Percentiles rank a stretch among this genome's conserved stretches.
phyloP scores from a whole-genome alignment of 306 rosid genomes.

The Mimosa pudica region DNA sequence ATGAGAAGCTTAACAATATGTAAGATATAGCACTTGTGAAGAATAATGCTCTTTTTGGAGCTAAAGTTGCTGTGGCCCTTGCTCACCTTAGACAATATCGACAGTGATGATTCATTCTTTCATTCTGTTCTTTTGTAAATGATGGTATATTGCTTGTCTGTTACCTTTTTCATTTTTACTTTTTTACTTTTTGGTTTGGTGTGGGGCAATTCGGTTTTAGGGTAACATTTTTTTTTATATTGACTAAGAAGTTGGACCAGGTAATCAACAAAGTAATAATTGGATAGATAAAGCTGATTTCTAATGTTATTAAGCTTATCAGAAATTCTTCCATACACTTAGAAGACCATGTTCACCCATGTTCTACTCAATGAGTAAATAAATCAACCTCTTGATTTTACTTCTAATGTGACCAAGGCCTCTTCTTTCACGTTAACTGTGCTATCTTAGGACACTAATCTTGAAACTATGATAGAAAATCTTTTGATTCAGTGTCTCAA shows the following conservation, averaged over 20 bases:
- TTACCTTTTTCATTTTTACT: background rate
- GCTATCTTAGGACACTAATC: no score
- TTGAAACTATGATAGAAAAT: no score
- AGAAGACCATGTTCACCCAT: background rate
- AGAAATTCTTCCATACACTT: background rate
- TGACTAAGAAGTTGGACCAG: background rate
- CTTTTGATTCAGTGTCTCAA: no score
- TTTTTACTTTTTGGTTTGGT: background rate
- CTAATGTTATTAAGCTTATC: background rate
- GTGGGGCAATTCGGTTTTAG: background rate
- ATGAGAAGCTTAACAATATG: constrained; percentile 45
- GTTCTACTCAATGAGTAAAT: no score
- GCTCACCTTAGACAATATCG: constrained; percentile 49
- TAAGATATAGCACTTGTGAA: constrained; percentile 95
- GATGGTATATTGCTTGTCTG: background rate
- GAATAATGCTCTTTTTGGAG: constrained; percentile 83
- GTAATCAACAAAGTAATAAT: background rate
- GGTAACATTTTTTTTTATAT: background rate
- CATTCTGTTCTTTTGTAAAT: background rate
- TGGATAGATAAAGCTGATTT: background rate
- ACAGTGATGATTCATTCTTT: constrained; percentile 34
- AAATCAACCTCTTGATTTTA: no score
- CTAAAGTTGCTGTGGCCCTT: constrained; percentile 77
- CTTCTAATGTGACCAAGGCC: no score
- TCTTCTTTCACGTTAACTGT: no score